Evolutionary conservation across 1,139 yeast genomes (phyloP).

Genomic region (Candida sp.): DNA sequence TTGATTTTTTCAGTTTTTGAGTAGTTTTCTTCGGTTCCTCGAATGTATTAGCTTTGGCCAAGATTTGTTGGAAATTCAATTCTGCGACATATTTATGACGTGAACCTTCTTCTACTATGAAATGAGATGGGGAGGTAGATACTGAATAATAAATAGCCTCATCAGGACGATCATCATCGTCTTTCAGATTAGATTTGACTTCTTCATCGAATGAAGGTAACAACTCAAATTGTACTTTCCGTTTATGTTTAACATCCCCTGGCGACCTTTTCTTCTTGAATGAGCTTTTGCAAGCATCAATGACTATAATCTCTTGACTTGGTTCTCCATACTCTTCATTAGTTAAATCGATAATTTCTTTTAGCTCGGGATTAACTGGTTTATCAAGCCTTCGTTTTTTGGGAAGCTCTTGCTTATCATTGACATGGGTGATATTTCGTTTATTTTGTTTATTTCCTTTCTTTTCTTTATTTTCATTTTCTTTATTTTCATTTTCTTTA

Average conservation of each 20-base stretch:
- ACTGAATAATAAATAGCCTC: constrained; percentile 16
- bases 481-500: not conserved
- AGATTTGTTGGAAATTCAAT: constrained; percentile 21
- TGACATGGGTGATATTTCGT: too few species aligned
- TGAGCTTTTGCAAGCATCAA: constrained; percentile 19
- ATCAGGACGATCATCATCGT: constrained; percentile 2
- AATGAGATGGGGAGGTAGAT: constrained; percentile 21
- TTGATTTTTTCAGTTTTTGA: constrained; percentile 3
- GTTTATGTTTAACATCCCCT: constrained; percentile 1
- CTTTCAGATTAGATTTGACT: not conserved
- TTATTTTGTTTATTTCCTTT: not conserved
- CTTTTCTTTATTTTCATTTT: not conserved
- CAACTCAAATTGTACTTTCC: constrained; percentile 10
- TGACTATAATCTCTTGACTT: constrained; percentile 15
- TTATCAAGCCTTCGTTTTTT: not conserved
- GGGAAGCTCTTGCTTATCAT: too few species aligned
- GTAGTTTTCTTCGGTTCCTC: not conserved
- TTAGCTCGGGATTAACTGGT: constrained; percentile 1
- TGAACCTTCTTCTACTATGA: constrained; percentile 14
- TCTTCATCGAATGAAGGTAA: constrained; percentile 16
- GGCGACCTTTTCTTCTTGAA: not conserved
- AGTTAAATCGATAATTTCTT: constrained; percentile 23
- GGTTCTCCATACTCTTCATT: constrained; percentile 15
- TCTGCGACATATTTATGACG: constrained; percentile 24
- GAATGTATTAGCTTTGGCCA: constrained; percentile 15